Evolutionary conservation across 225 moss, liverwort and hornwort species (phyloP), one percentile per base, ranked within the genome.

Genomic region (Physcomitrium patens): DNA sequence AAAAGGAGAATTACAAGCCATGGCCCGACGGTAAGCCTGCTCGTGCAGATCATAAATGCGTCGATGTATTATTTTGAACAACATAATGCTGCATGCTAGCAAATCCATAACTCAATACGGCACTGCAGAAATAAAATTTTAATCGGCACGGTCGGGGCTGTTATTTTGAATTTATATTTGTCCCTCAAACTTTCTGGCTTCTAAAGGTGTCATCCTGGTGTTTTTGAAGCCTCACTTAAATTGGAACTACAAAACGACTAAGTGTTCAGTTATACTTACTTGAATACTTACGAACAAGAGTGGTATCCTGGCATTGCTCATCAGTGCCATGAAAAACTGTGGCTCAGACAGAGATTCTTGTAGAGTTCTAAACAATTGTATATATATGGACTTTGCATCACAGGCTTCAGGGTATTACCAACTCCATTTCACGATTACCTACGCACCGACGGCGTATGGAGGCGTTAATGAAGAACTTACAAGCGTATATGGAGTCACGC

Each of bases 1-100:
- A 64, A 90, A 60, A 78, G 95, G 86, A 19, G 95, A 95, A 79
- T 76, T 95, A 67, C 91, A 89, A 71, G 93, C 95, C 19, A 57
- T 90, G 46, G 86, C 91, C 24, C 89, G 95, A 76, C 90, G 93
- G 93, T 95, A 85, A 74, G 73, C 20, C 22, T 68, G 8, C 19
- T 26, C 62, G 42, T 78, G 20, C 72, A 44, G 51, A 46, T 54
- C 49, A 53, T 12, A 53, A 42, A 42, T 44, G 63, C 24, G 22
- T 51, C 5, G 1, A 3, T 46, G 12, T 3, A 45, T 14, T 37
- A 0, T 63, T 37, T 48, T 15, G 23, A 57, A 3, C 12, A 24
- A 8, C 31, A 18, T 9, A 0, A 11, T 63, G 16, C 72, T 54
- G 28, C 49, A 16, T 60, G 31, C 71, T 20, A 28, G 68, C 14